Evolutionary conservation across 2,329 filamentous ascomycete species (phyloP).

Genomic region (Colletotrichum horii): DNA sequence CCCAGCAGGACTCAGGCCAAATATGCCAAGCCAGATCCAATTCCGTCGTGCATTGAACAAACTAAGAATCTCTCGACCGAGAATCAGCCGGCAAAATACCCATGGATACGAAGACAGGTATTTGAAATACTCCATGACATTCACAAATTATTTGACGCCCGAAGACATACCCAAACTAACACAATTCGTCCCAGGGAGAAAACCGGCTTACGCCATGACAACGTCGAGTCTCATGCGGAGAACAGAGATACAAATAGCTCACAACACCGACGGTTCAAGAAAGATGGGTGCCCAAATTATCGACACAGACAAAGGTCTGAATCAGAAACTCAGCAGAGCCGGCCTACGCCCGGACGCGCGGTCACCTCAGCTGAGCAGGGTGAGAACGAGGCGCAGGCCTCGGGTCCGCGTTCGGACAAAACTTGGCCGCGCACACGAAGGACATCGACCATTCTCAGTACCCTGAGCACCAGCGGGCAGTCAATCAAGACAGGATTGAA

Average conservation of each 20-base stretch:
- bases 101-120: too few species aligned
- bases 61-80: too few species aligned
- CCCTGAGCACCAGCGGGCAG: not conserved
- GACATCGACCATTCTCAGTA: not conserved
- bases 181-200: not conserved
- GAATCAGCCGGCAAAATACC: too few species aligned
- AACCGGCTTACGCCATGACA: not conserved
- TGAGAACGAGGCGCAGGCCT: not conserved
- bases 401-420: not conserved
- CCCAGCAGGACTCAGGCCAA: too few species aligned
- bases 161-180: not conserved
- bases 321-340: not conserved
- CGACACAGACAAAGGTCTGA: not conserved
- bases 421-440: not conserved
- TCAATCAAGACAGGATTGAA: not conserved
- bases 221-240: not conserved
- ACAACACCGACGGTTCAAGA: not conserved
- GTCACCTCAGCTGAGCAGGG: not conserved
- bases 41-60: too few species aligned
- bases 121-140: too few species aligned
- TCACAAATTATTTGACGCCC: too few species aligned
- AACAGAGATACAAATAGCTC: not conserved
- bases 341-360: not conserved
- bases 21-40: too few species aligned
- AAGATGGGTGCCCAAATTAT: not conserved